phyloP scores from a whole-genome alignment of 768 basidiomycete genomes.

The Rubroboletus satanas region DNA sequence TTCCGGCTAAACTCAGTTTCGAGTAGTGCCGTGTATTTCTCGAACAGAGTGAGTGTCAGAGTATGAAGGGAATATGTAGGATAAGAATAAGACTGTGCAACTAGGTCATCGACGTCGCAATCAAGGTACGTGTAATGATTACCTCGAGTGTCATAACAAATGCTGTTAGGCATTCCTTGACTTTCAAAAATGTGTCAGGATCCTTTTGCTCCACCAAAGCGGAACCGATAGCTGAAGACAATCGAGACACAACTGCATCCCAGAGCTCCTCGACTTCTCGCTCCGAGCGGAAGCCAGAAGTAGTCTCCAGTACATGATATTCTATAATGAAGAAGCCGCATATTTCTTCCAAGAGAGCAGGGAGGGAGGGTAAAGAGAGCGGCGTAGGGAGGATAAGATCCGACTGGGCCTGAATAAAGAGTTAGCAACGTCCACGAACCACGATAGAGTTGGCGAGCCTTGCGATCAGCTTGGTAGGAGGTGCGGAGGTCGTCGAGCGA shows the following conservation, averaged over 20 bases:
- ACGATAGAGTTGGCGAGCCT: constrained; percentile 42
- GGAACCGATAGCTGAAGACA: constrained; percentile 70
- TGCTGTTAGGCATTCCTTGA: constrained; percentile 77
- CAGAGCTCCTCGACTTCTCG: constrained; percentile 93
- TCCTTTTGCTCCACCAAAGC: constrained; percentile 72
- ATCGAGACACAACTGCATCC: constrained; percentile 76
- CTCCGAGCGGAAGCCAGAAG: constrained; percentile 84
- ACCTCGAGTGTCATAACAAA: constrained; percentile 95
- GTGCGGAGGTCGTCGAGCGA: constrained; percentile 85
- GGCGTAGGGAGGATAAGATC: constrained; percentile 85
- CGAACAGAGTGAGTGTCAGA: constrained; percentile 84
- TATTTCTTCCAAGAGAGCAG: constrained; percentile 85
- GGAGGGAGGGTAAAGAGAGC: constrained; percentile 61
- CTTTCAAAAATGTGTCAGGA: constrained; percentile 74
- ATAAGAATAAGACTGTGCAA: constrained; percentile 75
- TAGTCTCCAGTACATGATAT: constrained; percentile 84
- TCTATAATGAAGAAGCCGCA: constrained; percentile 98
- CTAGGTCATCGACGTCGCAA: constrained; percentile 1
- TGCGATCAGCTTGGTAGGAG: constrained; percentile 96
- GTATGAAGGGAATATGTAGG: constrained; percentile 78
- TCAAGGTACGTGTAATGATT: constrained; percentile 9
- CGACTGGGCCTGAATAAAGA: constrained; percentile 77
- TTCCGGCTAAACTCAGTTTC: constrained; percentile 75
- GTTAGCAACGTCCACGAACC: constrained; percentile 13
- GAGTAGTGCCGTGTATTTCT: constrained; percentile 80